Conservation (phyloP, 768 basidiomycete genomes). For the Xanthoconium stramineum region DNA sequence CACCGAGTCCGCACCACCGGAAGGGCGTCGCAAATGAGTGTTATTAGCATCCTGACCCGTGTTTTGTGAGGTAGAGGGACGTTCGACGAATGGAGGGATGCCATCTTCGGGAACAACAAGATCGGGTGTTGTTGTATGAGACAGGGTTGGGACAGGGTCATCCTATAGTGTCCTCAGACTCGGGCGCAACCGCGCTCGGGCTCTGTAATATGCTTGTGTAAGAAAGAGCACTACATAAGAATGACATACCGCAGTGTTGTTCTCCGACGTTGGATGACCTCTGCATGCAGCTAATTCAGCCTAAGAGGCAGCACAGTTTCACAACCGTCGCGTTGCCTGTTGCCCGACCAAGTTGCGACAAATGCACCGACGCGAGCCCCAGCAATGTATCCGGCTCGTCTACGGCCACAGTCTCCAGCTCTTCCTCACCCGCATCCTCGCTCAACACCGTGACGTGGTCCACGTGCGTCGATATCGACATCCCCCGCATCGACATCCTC, state of each 20-base stretch:
- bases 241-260: neutral
- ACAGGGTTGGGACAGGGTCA: neutral
- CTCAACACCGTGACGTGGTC: neutral
- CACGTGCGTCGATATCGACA: neutral
- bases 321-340: conserved; percentile 1
- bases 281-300: no score
- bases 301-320: neutral
- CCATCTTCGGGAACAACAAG: conserved; percentile 14
- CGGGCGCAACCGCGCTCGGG: neutral
- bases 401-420: no score
- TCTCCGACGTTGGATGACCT: neutral
- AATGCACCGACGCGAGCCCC: conserved; percentile 25
- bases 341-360: neutral
- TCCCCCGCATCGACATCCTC: no score
- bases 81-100: neutral
- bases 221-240: neutral
- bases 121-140: neutral
- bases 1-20: conserved; percentile 9
- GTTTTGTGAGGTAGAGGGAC: neutral
- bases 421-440: neutral
- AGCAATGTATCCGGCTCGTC: conserved; percentile 14
- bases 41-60: neutral
- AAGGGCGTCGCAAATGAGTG: neutral
- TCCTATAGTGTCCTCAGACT: neutral
- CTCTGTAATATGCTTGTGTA: neutral